phyloP scores from a whole-genome alignment of 805 yeast species.

The Lipomyces yamanashiensis region DNA sequence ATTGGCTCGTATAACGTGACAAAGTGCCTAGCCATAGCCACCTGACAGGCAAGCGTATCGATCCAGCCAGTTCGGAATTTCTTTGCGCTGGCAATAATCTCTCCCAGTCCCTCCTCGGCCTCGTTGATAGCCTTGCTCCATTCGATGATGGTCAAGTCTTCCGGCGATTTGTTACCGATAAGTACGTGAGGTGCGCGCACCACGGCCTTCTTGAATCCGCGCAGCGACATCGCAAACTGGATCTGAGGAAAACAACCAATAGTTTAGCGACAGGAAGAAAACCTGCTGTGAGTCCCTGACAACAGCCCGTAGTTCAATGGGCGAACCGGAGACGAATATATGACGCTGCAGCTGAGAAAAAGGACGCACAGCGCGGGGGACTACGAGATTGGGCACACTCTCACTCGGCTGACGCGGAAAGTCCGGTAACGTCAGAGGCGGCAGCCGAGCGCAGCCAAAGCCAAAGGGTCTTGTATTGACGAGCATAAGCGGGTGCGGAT shows the following conservation, averaged over 20 bases:
- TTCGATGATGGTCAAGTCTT: slow-evolving; percentile 44
- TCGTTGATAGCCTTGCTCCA: slow-evolving; percentile 46
- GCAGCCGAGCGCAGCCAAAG: neutral
- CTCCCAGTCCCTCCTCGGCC: slow-evolving; percentile 44
- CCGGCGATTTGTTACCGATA: slow-evolving; percentile 44
- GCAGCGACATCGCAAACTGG: slow-evolving; percentile 37
- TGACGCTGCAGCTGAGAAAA: neutral
- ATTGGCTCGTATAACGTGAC: slow-evolving; percentile 40
- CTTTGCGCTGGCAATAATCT: slow-evolving; percentile 39
- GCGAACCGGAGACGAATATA: too few relatives aligned
- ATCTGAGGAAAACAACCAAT: neutral
- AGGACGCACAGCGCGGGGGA: neutral
- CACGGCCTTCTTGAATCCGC: slow-evolving; percentile 47
- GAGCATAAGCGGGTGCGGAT: neutral
- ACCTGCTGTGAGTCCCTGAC: neutral
- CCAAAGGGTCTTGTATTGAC: slow-evolving; percentile 8
- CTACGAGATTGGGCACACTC: neutral
- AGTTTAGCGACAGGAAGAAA: neutral
- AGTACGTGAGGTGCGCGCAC: slow-evolving; percentile 47
- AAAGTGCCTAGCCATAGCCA: slow-evolving; percentile 32
- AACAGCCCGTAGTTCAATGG: neutral
- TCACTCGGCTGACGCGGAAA: slow-evolving; percentile 13
- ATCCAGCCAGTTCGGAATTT: slow-evolving; percentile 40
- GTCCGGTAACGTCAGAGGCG: neutral
- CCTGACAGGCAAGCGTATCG: slow-evolving; percentile 35